These are phyloP conservation scores for Nectriaceae sp. DNA, from an alignment of 2,329 filamentous ascomycete genomes.

Conservation along the genomic window DNA sequence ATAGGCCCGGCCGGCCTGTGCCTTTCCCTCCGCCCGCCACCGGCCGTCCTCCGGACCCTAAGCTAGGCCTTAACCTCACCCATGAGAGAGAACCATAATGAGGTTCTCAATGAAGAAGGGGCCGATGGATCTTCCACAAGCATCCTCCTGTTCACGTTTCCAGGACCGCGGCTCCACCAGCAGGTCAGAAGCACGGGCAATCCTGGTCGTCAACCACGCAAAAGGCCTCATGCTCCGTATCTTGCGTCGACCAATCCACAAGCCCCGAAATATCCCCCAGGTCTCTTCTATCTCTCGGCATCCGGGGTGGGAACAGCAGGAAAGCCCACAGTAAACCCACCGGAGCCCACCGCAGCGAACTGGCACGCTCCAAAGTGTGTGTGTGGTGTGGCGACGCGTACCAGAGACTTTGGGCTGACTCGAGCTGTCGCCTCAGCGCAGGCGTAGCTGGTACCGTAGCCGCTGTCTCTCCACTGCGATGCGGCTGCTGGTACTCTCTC, in stretches of 20 bases:
- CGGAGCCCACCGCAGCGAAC: neutral
- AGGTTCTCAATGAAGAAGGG: too few species aligned
- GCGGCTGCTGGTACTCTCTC: neutral
- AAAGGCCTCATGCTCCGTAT: slow-evolving; percentile 11
- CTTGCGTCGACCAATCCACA: slow-evolving; percentile 15
- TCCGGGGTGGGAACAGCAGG: slow-evolving; percentile 17
- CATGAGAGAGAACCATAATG: too few species aligned
- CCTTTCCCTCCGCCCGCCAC: too few species aligned
- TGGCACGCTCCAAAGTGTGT: slow-evolving; percentile 5
- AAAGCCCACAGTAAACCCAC: neutral
- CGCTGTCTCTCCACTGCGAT: neutral
- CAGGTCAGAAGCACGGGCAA: neutral
- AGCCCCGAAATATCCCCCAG: slow-evolving; percentile 12
- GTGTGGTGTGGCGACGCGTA: slow-evolving; percentile 1
- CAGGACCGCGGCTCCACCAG: neutral
- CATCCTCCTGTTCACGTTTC: neutral
- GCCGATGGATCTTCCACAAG: neutral
- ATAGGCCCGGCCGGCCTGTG: too few species aligned
- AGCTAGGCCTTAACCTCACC: too few species aligned
- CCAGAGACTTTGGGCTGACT: slow-evolving; percentile 2
- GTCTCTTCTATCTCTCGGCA: slow-evolving; percentile 19
- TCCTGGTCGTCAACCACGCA: slow-evolving; percentile 2
- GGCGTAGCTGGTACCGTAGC: neutral
- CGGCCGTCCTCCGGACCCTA: too few species aligned
- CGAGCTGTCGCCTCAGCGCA: slow-evolving; percentile 18